Base-by-base conservation (phyloP, 2,329 filamentous ascomycete species). In the Aspergillus luchuensis region DNA sequence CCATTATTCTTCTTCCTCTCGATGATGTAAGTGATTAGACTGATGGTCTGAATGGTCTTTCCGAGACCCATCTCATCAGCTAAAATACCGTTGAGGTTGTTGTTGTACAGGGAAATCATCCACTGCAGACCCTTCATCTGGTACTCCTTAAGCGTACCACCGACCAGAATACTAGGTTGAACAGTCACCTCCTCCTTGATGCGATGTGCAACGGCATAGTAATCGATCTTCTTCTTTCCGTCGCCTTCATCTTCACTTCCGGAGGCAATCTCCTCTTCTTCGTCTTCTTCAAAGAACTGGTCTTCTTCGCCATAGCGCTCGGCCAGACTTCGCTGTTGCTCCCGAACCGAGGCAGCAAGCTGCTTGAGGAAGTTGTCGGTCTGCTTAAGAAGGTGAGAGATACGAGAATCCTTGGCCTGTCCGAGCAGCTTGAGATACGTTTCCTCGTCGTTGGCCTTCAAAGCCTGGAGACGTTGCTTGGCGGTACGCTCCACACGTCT, bases 21-120 rank as follows among this genome's bases (percentile, higher is more conserved):
- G 68, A 99, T 97, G 64, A 99, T 88, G 74, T 99, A 96, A 3
- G 94, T 97, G 71, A 99, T 91, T 79, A 99, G 82, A 82, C 91
- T 96, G 79, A 99, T 99, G 48, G 95, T 98, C 79, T 99, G 95
- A 69, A 99, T 99, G 0, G 95, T 99, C 82, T 99, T 99, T 77
- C 95, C 95, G 66, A 99, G 91, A 89, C 95, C 95, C 95, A 99
- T 99, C 80, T 99, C 95, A 72, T 99, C 95, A 61, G 95, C 95
- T 70, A 99, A 83, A 67, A 99, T 98, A 85, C 95, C 95, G 76
- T 99, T 99, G 67, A 99, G 86, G 79, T 97, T 99, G 83, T 99
- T 99, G 88, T 99, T 99, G 85, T 98, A 99, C 13, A 99, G 85
- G 13, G 95, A 99, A 63, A 99, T 89, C 95, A 99, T 99, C 95